Evolutionary conservation across 2,329 filamentous ascomycete species (phyloP).

Genomic region (Elsinoe arachidis): DNA sequence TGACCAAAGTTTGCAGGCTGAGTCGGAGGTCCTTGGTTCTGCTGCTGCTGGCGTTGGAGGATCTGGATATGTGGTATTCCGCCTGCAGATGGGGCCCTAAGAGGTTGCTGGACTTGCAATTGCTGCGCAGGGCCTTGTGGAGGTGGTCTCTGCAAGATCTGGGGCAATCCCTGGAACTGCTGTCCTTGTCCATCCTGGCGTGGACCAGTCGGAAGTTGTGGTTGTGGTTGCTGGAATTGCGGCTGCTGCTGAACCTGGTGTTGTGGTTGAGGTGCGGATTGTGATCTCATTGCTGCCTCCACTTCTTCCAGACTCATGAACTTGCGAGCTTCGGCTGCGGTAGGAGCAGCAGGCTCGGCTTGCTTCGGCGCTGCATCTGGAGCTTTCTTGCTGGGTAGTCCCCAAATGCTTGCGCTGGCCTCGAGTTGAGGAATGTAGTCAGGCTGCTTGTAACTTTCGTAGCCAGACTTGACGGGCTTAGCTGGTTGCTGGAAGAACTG

Average conservation of each 20-base stretch:
- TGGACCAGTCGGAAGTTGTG: constrained; percentile 31
- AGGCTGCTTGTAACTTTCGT: constrained; percentile 81
- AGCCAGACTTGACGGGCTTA: constrained; percentile 67
- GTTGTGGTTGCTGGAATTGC: constrained; percentile 29
- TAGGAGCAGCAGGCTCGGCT: constrained; percentile 19
- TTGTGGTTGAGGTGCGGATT: constrained; percentile 44
- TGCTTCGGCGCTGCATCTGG: constrained; percentile 23
- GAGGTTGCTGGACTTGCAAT: constrained; percentile 18
- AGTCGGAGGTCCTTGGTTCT: constrained; percentile 17
- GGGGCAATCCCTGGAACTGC: constrained; percentile 37
- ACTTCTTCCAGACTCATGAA: constrained; percentile 96
- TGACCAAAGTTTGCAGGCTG: constrained; percentile 12
- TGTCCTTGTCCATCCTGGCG: constrained; percentile 28
- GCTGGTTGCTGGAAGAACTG: constrained; percentile 35
- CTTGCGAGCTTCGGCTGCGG: constrained; percentile 49
- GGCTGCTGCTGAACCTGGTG: constrained; percentile 35
- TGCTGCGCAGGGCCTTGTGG: constrained; percentile 19
- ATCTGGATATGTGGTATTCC: constrained; percentile 55
- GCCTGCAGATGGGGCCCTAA: constrained; percentile 21
- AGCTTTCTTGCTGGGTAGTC: constrained; percentile 52
- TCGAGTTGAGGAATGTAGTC: constrained; percentile 83
- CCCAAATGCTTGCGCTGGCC: constrained; percentile 90
- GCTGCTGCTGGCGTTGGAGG: constrained; percentile 62
- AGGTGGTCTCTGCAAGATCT: constrained; percentile 31
- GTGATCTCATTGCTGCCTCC: constrained; percentile 78